Percentiles rank a stretch among this genome's conserved stretches.
Conservation (phyloP, 768 basidiomycete genomes). For the Lentinula sp. region DNA sequence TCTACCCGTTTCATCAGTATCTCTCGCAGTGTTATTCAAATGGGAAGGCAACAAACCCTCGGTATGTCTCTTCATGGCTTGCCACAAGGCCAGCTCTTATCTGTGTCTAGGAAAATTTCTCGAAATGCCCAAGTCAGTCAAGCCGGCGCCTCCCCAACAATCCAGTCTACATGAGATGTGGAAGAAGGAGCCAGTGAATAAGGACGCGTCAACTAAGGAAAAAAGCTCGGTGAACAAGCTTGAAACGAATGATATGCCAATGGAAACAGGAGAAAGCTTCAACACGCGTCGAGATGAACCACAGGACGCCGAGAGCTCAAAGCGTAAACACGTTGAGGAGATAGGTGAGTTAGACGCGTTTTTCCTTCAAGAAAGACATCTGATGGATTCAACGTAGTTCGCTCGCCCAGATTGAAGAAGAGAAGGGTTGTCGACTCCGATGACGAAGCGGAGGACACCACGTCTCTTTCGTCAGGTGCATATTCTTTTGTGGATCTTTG, state of each 20-base stretch:
- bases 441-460: slow-evolving; percentile 28
- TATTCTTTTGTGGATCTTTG: not conserved
- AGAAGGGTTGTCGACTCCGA: slow-evolving; percentile 50
- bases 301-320: slow-evolving; percentile 24
- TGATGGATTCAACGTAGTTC: slow-evolving; percentile 12
- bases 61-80: slow-evolving; percentile 29
- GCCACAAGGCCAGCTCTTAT: not conserved
- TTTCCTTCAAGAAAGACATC: not conserved
- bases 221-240: slow-evolving; percentile 15
- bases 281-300: not conserved
- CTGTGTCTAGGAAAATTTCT: slow-evolving; percentile 61
- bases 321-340: slow-evolving; percentile 25
- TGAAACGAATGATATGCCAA: slow-evolving; percentile 20
- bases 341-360: not conserved
- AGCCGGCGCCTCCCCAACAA: slow-evolving; percentile 67
- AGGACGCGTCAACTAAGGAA: slow-evolving; percentile 13
- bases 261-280: slow-evolving; percentile 7
- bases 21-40: slow-evolving; percentile 16
- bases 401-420: slow-evolving; percentile 36
- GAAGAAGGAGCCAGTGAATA: slow-evolving; percentile 37
- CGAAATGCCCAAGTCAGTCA: slow-evolving; percentile 62
- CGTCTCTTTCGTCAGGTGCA: slow-evolving; percentile 3
- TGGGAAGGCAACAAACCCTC: slow-evolving; percentile 73
- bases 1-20: not conserved
- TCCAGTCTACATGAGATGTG: slow-evolving; percentile 75